Percentiles rank a stretch among this genome's conserved stretches.
These are phyloP conservation scores for Monosporascus sp. DNA, from an alignment of 2,329 filamentous ascomycete genomes.

Conservation along the genomic window DNA sequence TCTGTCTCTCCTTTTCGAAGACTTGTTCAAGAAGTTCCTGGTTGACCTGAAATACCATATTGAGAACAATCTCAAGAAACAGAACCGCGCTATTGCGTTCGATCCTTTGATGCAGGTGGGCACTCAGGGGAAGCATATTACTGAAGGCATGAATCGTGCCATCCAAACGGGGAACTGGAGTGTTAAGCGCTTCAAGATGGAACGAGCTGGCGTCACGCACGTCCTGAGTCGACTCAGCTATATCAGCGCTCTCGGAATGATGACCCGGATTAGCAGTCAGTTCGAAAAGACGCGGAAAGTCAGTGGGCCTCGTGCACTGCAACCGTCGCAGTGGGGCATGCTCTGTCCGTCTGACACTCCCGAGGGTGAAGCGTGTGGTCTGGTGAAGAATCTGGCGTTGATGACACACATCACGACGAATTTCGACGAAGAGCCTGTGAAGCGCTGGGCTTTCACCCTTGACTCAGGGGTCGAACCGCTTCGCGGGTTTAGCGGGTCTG, in stretches of 20 bases:
- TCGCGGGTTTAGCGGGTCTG: conserved; percentile 65
- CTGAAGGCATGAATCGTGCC: conserved; percentile 86
- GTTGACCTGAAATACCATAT: conserved; percentile 86
- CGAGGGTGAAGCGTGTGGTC: conserved; percentile 95
- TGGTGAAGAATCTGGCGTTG: conserved; percentile 94
- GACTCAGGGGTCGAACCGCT: conserved; percentile 79
- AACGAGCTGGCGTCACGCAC: conserved; percentile 92
- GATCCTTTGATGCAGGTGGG: conserved; percentile 82
- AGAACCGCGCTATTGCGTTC: conserved; percentile 80
- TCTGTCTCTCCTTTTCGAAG: conserved; percentile 89
- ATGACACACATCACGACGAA: conserved; percentile 99
- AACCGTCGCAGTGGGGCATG: conserved; percentile 98
- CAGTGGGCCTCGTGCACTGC: conserved; percentile 87
- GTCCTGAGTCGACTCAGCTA: conserved; percentile 94
- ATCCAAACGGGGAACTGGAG: conserved; percentile 98
- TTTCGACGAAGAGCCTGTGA: conserved; percentile 86
- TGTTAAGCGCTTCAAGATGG: conserved; percentile 98
- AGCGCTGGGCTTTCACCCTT: conserved; percentile 77
- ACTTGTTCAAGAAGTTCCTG: conserved; percentile 95
- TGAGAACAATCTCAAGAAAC: conserved; percentile 93
- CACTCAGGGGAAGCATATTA: conserved; percentile 81
- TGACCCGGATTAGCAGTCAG: conserved; percentile 97
- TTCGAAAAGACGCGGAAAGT: conserved; percentile 99
- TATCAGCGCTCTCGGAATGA: conserved; percentile 96
- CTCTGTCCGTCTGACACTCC: conserved; percentile 95